These are phyloP conservation scores for Choanephora cucurbitarum DNA, from an alignment of 371 early-diverging fungal species.

Conservation along the genomic window DNA sequence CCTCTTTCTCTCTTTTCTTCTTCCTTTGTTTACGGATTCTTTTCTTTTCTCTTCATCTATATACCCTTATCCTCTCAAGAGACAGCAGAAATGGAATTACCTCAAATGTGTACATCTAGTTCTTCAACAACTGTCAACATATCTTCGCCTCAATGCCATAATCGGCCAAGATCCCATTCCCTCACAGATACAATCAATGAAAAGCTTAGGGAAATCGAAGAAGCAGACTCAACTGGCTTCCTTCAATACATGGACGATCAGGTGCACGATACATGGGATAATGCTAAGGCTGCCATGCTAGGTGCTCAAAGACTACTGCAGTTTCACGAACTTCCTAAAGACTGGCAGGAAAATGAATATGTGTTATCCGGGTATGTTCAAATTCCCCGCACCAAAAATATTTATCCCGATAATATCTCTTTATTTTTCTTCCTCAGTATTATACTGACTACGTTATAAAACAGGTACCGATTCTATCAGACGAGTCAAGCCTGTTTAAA, in stretches of 20 bases:
- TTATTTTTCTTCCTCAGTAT: neutral
- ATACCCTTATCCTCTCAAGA: neutral
- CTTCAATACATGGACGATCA: conserved; percentile 42
- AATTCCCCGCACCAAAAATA: neutral
- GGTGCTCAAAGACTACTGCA: conserved; percentile 58
- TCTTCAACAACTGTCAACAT: neutral
- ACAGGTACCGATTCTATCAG: conserved; percentile 37
- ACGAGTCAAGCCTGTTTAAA: conserved; percentile 53
- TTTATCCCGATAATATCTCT: conserved; percentile 5
- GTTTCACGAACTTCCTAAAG: conserved; percentile 60
- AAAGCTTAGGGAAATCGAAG: conserved; percentile 33
- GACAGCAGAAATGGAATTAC: neutral
- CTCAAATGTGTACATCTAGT: neutral
- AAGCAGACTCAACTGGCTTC: conserved; percentile 35
- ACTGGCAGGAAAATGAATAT: conserved; percentile 67
- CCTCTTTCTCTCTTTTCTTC: neutral
- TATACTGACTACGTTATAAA: neutral
- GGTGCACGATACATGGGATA: conserved; percentile 49
- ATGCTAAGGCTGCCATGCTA: conserved; percentile 50
- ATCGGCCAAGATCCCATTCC: conserved; percentile 2
- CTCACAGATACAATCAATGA: conserved; percentile 13
- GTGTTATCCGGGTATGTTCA: conserved; percentile 48
- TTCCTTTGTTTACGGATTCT: neutral
- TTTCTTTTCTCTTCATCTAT: neutral
- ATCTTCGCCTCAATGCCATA: conserved; percentile 9